Evolutionary conservation across 2,329 filamentous ascomycete species (phyloP).

Genomic region (Diaporthe sp.): DNA sequence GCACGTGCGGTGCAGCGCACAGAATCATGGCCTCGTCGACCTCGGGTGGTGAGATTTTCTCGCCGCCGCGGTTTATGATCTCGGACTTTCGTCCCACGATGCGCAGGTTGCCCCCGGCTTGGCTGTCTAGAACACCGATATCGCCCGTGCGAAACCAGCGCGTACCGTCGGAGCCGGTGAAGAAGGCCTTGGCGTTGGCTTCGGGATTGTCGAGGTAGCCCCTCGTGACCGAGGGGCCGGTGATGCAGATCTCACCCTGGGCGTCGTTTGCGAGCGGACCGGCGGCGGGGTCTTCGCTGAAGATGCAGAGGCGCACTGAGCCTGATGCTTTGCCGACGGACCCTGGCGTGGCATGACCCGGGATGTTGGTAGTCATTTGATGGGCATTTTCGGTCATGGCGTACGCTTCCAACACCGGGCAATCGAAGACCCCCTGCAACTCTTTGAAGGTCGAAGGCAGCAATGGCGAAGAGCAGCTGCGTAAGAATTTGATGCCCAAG

Average conservation of each 20-base stretch:
- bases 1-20: constrained; percentile 78
- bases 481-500: constrained; percentile 63
- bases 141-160: constrained; percentile 92
- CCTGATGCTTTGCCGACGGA: constrained; percentile 89
- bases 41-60: constrained; percentile 91
- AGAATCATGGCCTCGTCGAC: constrained; percentile 79
- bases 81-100: constrained; percentile 96
- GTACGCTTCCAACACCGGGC: constrained; percentile 91
- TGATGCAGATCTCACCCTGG: constrained; percentile 88
- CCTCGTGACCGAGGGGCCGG: constrained; percentile 86
- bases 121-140: constrained; percentile 79
- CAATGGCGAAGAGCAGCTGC: constrained; percentile 54
- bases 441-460: constrained; percentile 85
- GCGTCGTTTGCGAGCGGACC: constrained; percentile 69
- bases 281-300: constrained; percentile 77
- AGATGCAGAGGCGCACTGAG: constrained; percentile 79
- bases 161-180: constrained; percentile 56
- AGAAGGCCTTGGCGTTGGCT: constrained; percentile 82
- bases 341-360: constrained; percentile 80
- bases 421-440: constrained; percentile 80
- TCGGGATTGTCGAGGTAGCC: constrained; percentile 87
- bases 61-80: constrained; percentile 90
- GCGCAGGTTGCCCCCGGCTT: constrained; percentile 80
- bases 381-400: constrained; percentile 93
- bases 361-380: constrained; percentile 75